Base-by-base conservation (phyloP, 139 green algal genomes). In the Monoraphidium neglectum region DNA sequence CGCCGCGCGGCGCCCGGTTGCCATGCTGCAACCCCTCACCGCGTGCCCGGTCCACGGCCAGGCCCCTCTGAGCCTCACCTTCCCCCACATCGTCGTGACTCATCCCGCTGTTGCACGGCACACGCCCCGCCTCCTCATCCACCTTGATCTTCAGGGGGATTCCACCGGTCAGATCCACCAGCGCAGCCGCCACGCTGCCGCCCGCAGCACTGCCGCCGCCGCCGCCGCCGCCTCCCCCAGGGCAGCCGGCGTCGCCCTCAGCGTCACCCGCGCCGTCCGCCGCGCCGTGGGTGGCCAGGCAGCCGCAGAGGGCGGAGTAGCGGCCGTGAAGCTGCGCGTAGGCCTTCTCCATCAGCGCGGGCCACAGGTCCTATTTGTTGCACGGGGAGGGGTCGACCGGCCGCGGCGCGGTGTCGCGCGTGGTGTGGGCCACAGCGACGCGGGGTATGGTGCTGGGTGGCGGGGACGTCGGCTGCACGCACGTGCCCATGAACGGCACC, bases 331-430 rank as follows among this genome's bases (percentile, higher is more conserved):
- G 40, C 35, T 37, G n/a, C 10, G 70, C 70, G 21, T 77, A 77
- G 28, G 70, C 70, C 70, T 77, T 77, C 70, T 77, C 70, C 4
- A 77, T 47, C 10, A 77, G 57, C 2, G 24, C 38, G 32, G 70
- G 70, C 70, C 70, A 77, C 38, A 77, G 53, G 56, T 77, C 70
- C 54, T n/a, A n/a, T n/a, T n/a, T n/a, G n/a, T n/a, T n/a, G n/a
- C n/a, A n/a, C n/a, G n/a, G n/a, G n/a, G n/a, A n/a, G n/a, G n/a
- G n/a, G n/a, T n/a, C n/a, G n/a, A n/a, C n/a, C n/a, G n/a, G n/a
- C n/a, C n/a, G n/a, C n/a, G n/a, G n/a, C n/a, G n/a, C n/a, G n/a
- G n/a, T n/a, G n/a, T n/a, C n/a, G n/a, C n/a, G n/a, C n/a, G n/a
- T n/a, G n/a, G n/a, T n/a, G n/a, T n/a, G n/a, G n/a, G n/a, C n/a